phyloP scores from a whole-genome alignment of 352 stramenopile species.

The Phytophthora colocasiae region DNA sequence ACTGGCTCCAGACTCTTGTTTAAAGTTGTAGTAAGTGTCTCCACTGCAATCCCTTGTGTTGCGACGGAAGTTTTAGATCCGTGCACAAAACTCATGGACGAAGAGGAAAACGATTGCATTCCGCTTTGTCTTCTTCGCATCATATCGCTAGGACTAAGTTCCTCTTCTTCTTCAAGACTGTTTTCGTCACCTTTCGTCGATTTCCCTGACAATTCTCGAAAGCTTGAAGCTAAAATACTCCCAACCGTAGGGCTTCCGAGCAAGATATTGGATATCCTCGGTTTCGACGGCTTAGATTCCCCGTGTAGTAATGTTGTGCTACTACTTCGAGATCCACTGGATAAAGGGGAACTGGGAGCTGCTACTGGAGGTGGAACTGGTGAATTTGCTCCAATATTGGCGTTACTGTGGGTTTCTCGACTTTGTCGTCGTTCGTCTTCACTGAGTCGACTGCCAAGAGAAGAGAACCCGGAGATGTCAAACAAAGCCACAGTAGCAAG shows the following conservation, averaged over 20 bases:
- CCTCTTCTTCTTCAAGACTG: slow-evolving; percentile 12
- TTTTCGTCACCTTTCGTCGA: slow-evolving; percentile 12
- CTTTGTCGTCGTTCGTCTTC: slow-evolving; percentile 65
- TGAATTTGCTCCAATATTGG: background rate
- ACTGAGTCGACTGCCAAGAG: slow-evolving; percentile 74
- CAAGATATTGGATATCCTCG: slow-evolving; percentile 27
- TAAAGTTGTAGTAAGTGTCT: slow-evolving; percentile 75
- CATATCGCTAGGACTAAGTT: slow-evolving; percentile 36
- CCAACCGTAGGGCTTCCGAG: slow-evolving; percentile 4
- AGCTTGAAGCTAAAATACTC: slow-evolving; percentile 5
- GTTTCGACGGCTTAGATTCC: slow-evolving; percentile 10
- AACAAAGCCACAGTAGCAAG: slow-evolving; percentile 80
- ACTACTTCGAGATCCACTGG: slow-evolving; percentile 12
- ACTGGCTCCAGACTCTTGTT: slow-evolving; percentile 85
- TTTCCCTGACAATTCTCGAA: slow-evolving; percentile 15
- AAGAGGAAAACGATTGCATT: slow-evolving; percentile 1
- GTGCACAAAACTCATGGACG: slow-evolving; percentile 56
- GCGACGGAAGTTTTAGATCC: slow-evolving; percentile 52
- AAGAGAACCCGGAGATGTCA: slow-evolving; percentile 89
- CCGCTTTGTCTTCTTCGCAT: slow-evolving; percentile 53
- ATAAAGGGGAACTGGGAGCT: slow-evolving; percentile 1
- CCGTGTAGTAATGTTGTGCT: slow-evolving; percentile 18
- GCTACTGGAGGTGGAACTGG: background rate
- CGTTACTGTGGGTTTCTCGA: slow-evolving; percentile 21
- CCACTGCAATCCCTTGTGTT: slow-evolving; percentile 68